A percentile compares a stretch with the other conserved stretches of the same genome.
Evolutionary conservation across 371 early-diverging fungal genomes (phyloP).

Genomic region (Cokeromyces recurvatus): DNA sequence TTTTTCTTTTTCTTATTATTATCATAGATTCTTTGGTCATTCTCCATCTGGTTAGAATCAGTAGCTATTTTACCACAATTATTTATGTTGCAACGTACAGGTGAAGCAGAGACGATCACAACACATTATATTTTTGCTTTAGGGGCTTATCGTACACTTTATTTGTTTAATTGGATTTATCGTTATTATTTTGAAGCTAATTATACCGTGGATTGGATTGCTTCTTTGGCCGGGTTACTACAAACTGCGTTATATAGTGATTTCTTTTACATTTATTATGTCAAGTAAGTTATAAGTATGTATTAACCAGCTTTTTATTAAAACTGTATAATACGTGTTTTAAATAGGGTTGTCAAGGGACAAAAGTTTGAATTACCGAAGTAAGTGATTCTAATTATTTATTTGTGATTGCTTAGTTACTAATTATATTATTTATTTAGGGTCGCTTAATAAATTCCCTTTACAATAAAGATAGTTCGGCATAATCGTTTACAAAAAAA

Average conservation of each 20-base stretch:
- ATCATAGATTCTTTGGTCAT: conserved; percentile 85
- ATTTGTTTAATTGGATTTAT: conserved; percentile 95
- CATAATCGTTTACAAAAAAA: no score
- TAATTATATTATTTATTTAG: no score
- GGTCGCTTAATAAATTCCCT: no score
- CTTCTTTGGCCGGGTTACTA: conserved; percentile 85
- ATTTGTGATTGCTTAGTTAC: no score
- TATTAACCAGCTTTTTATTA: neutral
- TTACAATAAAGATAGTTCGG: no score
- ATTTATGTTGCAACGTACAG: conserved; percentile 94
- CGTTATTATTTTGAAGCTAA: conserved; percentile 73
- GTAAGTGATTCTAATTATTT: conserved; percentile 16
- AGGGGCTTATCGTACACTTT: conserved; percentile 95
- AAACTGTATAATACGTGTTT: no score
- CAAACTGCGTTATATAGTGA: conserved; percentile 96
- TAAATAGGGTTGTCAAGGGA: conserved; percentile 88
- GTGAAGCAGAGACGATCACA: conserved; percentile 99
- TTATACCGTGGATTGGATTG: conserved; percentile 58
- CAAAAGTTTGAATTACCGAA: conserved; percentile 74
- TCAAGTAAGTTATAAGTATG: conserved; percentile 59
- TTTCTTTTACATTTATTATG: conserved; percentile 97
- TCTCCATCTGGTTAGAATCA: conserved; percentile 97
- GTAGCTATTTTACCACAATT: conserved; percentile 99
- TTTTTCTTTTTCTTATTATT: no score
- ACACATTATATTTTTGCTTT: conserved; percentile 97